phyloP scores from a whole-genome alignment of 345 rosid species.

The Ceriops zippeliana region DNA sequence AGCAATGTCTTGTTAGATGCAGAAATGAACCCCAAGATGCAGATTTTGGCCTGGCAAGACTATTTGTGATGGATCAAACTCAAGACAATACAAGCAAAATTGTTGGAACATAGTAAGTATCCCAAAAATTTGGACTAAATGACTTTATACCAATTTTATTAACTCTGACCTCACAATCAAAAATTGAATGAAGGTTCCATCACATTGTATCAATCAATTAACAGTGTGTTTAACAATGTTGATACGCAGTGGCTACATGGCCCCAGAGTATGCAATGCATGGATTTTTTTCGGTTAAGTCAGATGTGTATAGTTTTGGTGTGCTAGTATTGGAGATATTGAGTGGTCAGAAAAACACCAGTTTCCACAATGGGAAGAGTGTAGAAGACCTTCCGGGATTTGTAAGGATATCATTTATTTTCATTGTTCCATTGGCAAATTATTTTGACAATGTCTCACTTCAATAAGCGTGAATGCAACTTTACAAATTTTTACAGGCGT shows the following conservation, averaged over 20 bases:
- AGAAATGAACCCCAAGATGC: constrained; percentile 3
- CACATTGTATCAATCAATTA: neutral
- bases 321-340: constrained; percentile 2
- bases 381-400: neutral
- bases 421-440: too few species aligned
- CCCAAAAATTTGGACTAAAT: too few species aligned
- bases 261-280: neutral
- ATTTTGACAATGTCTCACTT: too few species aligned
- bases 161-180: too few species aligned
- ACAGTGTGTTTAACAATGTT: neutral
- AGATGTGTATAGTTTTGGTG: constrained; percentile 2
- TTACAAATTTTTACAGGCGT: constrained; percentile 12
- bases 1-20: constrained; percentile 1
- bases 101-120: constrained; percentile 5
- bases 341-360: neutral
- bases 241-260: constrained; percentile 3
- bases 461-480: neutral
- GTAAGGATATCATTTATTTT: neutral
- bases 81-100: neutral
- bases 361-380: neutral
- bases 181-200: too few species aligned
- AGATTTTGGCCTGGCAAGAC: constrained; percentile 7
- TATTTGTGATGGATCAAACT: neutral
- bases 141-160: too few species aligned
- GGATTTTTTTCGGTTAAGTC: neutral